phyloP scores from a whole-genome alignment of 352 stramenopile genomes.

The Pythium phragmiticola region DNA sequence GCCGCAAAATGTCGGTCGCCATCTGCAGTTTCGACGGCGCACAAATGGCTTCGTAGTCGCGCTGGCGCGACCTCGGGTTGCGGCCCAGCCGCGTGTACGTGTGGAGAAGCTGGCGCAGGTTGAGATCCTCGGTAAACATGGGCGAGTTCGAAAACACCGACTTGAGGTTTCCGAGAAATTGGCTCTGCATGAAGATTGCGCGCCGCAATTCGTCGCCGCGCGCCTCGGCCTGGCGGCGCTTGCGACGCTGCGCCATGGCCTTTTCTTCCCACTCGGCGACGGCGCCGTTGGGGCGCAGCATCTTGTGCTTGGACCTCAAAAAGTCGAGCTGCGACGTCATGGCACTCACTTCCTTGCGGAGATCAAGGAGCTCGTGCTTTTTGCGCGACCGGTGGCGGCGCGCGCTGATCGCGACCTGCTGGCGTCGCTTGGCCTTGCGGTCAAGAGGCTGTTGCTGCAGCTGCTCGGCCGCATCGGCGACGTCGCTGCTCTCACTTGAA shows the following conservation, averaged over 20 bases:
- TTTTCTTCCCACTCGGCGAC: constrained; percentile 43
- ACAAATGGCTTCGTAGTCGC: constrained; percentile 49
- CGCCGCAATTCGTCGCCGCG: constrained; percentile 51
- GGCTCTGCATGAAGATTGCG: constrained; percentile 46
- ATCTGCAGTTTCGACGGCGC: constrained; percentile 47
- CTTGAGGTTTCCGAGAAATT: constrained; percentile 44
- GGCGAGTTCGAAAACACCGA: constrained; percentile 33
- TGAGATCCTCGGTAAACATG: constrained; percentile 32
- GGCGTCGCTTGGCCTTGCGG: constrained; percentile 43
- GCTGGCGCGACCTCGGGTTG: constrained; percentile 34
- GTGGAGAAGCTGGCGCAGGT: constrained; percentile 53
- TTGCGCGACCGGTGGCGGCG: constrained; percentile 53
- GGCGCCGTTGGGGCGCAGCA: constrained; percentile 24
- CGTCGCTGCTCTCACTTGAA: constrained; percentile 28
- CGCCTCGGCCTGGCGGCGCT: constrained; percentile 31
- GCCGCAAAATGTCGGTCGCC: constrained; percentile 47
- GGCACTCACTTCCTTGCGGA: constrained; percentile 43
- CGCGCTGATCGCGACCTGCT: constrained; percentile 48
- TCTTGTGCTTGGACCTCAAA: constrained; percentile 39
- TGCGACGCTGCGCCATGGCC: constrained; percentile 40
- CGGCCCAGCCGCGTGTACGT: constrained; percentile 53
- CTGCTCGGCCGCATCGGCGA: constrained; percentile 20
- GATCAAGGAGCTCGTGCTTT: constrained; percentile 50
- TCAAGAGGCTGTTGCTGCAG: constrained; percentile 26
- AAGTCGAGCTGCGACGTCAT: constrained; percentile 39